Base-by-base conservation (phyloP, 148 eudicot species). In the Arctostaphylos glauca region DNA sequence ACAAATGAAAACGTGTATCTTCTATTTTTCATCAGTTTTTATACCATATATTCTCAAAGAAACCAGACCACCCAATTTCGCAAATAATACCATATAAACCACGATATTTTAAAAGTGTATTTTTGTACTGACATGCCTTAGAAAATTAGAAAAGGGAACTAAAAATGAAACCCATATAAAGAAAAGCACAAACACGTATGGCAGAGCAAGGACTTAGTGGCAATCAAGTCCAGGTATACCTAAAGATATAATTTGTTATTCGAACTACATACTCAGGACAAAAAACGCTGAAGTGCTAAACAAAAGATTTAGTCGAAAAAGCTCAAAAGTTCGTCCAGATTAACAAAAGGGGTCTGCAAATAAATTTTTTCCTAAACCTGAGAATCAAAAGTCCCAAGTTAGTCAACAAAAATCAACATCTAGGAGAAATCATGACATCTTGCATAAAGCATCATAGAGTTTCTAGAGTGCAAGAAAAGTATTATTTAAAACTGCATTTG, bases 61-160 rank as follows among this genome's bases (percentile, higher is more conserved):
- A 19, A 44, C 3, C 43, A 23, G 18, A 72, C 5, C 23, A 72
- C 23, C 76, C 76, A 44, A 72, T 46, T 44, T 44, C 18, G 0
- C 23, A 10, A 47, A 12, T 73, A 52, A 16, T 53, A 43, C 47
- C 15, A 68, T 50, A 66, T 19, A 18, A 44, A 75, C 71, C 19
- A 53, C 2, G 43, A 72, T 55, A 38, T 6, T 53, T 12, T 66
- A 71, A 70, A 3, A 70, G 25, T 3, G 23, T 72, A 44, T 72
- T 6, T 16, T 44, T 12, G 2, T 15, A 44, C 21, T 44, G 16
- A 9, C 49, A 70, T 46, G 76, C 76, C 18, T 44, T 44, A 44
- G 52, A 72, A 72, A 72, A 52, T 46, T 72, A 44, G 76, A 18
- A 44, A 41, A 72, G 46, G 76, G 50, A 18, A 53, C 78, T 56